phyloP scores from a whole-genome alignment of 345 rosid genomes.

The Kernera saxatilis region DNA sequence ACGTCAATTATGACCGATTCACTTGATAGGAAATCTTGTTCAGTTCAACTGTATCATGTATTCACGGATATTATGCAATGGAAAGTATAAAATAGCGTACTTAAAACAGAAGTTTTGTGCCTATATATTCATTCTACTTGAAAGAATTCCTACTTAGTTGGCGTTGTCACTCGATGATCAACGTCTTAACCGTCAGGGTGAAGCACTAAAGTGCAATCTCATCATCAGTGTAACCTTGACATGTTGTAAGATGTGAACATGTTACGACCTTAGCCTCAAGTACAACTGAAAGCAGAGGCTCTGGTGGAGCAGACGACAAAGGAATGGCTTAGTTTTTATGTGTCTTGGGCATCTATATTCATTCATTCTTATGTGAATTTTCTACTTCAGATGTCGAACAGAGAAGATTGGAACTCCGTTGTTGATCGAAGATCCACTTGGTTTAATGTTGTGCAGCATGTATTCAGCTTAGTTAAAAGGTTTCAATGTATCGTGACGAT shows the following conservation, averaged over 20 bases:
- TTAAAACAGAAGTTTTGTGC: constrained; percentile 11
- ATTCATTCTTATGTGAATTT: neutral
- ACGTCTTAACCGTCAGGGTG: neutral
- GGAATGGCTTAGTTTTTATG: neutral
- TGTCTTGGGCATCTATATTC: neutral
- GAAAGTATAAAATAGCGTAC: neutral
- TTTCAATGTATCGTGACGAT: neutral
- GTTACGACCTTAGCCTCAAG: constrained; percentile 5
- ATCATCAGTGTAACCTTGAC: neutral
- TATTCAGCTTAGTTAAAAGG: neutral
- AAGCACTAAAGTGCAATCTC: neutral
- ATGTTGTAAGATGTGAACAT: neutral
- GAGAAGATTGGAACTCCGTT: neutral
- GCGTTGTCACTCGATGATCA: neutral
- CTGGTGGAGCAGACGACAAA: neutral
- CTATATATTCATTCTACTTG: neutral
- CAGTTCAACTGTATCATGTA: constrained; percentile 26
- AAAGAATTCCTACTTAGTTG: neutral
- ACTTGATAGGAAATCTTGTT: constrained; percentile 5
- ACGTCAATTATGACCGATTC: neutral
- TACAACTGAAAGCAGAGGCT: neutral
- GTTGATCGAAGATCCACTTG: neutral
- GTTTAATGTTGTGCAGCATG: neutral
- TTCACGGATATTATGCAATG: constrained; percentile 8
- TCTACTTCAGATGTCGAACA: neutral